Evolutionary conservation across 2,329 filamentous ascomycete species (phyloP).

Genomic region (Colletotrichum sp.): DNA sequence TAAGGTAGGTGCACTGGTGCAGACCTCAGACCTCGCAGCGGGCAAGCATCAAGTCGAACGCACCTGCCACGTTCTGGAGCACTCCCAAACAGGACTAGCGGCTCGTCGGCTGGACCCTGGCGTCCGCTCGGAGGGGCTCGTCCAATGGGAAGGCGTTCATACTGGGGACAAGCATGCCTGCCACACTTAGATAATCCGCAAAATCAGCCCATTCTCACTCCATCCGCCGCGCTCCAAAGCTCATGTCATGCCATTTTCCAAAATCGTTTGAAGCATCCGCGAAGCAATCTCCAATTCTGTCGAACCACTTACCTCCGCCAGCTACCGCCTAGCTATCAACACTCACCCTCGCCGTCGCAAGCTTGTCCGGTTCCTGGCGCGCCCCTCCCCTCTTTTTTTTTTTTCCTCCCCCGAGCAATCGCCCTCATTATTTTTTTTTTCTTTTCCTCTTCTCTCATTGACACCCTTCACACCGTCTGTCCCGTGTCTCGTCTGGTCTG

Average conservation of each 20-base stretch:
- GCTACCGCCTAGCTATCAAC: background rate
- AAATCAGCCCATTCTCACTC: conserved; percentile 23
- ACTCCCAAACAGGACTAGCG: conserved; percentile 6
- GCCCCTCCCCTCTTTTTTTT: background rate
- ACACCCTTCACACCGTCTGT: background rate
- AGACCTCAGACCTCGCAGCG: background rate
- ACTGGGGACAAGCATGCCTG: conserved; percentile 11
- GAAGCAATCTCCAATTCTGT: conserved; percentile 19
- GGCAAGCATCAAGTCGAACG: conserved; percentile 4
- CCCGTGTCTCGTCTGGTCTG: background rate
- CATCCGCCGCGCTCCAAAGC: conserved; percentile 18
- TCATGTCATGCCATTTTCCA: conserved; percentile 23
- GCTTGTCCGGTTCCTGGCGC: conserved; percentile 11
- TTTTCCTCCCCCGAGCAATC: background rate
- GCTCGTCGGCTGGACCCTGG: conserved; percentile 4
- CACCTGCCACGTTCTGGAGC: conserved; percentile 19
- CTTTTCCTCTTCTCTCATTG: conserved; percentile 4
- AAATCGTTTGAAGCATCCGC: conserved; percentile 19
- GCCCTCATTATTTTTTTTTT: background rate
- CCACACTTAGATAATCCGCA: conserved; percentile 15
- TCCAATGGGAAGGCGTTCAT: conserved; percentile 8
- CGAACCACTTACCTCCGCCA: conserved; percentile 6
- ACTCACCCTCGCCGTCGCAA: conserved; percentile 2
- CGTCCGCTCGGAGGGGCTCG: background rate
- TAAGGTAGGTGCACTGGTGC: background rate